Conservation (phyloP, 2,329 filamentous ascomycete genomes). For the Paecilomyces niveus region DNA sequence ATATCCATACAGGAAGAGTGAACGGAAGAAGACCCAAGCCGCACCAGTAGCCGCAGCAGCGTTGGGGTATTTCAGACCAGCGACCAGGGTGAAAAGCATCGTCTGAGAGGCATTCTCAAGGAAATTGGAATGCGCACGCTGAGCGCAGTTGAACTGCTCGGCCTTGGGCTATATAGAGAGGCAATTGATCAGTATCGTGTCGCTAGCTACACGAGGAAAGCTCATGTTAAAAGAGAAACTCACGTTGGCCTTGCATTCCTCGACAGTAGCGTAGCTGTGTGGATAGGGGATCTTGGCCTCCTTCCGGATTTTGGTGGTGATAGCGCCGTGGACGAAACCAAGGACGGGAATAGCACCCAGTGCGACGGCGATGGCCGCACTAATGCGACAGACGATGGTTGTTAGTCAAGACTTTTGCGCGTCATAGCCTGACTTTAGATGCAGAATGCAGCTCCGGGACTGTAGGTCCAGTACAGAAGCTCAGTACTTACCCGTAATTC, state of each 20-base stretch:
- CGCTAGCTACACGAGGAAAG: not conserved
- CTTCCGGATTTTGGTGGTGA: slow-evolving; percentile 43
- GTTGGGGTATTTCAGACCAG: slow-evolving; percentile 48
- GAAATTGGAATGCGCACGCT: slow-evolving; percentile 53
- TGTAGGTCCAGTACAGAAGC: not conserved
- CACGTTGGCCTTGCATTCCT: slow-evolving; percentile 45
- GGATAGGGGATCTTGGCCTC: slow-evolving; percentile 51
- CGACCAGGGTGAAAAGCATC: slow-evolving; percentile 46
- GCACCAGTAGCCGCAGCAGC: slow-evolving; percentile 40
- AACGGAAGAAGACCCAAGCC: slow-evolving; percentile 45
- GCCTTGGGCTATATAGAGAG: slow-evolving; percentile 27
- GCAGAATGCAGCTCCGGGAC: not conserved
- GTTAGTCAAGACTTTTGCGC: not conserved
- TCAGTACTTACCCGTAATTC: slow-evolving; percentile 41
- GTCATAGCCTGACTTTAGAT: not conserved
- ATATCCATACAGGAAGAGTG: slow-evolving; percentile 44
- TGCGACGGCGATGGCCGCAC: slow-evolving; percentile 50
- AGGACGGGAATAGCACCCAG: slow-evolving; percentile 50
- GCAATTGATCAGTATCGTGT: not conserved
- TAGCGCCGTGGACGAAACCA: slow-evolving; percentile 43
- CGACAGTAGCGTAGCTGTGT: slow-evolving; percentile 50
- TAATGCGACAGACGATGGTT: slow-evolving; percentile 17
- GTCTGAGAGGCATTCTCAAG: slow-evolving; percentile 51
- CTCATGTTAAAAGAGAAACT: slow-evolving; percentile 33
- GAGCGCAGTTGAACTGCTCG: slow-evolving; percentile 47